Conservation (phyloP, 139 green algal species). For the Tetraselmis chui region DNA sequence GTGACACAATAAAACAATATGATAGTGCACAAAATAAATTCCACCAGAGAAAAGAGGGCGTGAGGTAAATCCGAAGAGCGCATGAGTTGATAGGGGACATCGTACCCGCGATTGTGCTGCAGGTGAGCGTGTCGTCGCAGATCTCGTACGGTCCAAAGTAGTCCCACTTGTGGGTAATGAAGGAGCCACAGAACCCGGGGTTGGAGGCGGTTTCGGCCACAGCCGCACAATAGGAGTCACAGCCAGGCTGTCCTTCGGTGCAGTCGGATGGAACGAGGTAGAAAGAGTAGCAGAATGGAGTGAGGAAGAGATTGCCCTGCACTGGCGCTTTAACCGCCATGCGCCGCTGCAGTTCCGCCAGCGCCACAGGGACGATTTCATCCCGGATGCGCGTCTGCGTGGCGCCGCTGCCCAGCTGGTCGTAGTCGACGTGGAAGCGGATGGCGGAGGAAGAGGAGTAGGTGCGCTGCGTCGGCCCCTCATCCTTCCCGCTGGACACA, state of each 20-base stretch:
- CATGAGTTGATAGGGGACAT: too few relatives aligned
- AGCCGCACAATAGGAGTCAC: neutral
- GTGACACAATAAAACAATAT: too few relatives aligned
- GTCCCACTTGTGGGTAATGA: neutral
- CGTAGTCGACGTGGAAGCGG: neutral
- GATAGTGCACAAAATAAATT: too few relatives aligned
- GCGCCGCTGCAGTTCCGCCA: neutral
- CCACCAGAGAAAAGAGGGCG: too few relatives aligned
- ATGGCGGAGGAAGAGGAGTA: too few relatives aligned
- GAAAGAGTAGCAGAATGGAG: neutral
- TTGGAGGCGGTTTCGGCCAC: neutral
- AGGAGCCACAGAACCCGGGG: neutral
- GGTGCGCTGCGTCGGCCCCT: too few relatives aligned
- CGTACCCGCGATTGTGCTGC: neutral
- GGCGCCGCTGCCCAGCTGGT: neutral
- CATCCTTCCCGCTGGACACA: too few relatives aligned
- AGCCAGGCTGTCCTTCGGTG: neutral
- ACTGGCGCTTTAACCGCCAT: neutral
- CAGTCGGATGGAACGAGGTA: neutral
- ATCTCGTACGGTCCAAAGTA: neutral
- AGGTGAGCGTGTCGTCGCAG: neutral
- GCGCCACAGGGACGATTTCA: neutral
- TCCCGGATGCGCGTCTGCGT: neutral
- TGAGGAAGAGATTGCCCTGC: neutral
- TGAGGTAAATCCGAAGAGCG: too few relatives aligned